Conservation (phyloP, 2,329 filamentous ascomycete genomes). For the Calonectria ilicicola region DNA sequence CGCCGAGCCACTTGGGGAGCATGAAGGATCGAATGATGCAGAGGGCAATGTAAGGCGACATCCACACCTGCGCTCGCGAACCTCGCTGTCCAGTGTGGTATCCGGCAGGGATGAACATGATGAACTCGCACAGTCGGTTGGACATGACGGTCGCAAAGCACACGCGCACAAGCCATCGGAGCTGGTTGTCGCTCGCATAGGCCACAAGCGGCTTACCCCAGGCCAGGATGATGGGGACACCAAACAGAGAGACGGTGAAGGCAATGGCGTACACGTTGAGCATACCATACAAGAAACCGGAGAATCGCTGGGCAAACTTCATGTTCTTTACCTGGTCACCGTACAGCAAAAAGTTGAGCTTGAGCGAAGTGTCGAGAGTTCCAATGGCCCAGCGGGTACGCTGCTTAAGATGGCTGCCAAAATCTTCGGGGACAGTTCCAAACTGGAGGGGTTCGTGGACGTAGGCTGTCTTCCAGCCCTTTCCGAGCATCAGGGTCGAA, state of each 20-base stretch:
- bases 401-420: constrained; percentile 67
- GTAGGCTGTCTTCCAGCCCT: constrained; percentile 59
- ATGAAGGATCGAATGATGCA: constrained; percentile 69
- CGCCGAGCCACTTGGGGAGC: constrained; percentile 70
- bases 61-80: constrained; percentile 69
- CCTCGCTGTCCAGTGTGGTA: constrained; percentile 71
- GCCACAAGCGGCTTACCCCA: constrained; percentile 69
- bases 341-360: constrained; percentile 70
- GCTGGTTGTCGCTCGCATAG: constrained; percentile 63
- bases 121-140: constrained; percentile 68
- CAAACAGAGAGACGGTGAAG: constrained; percentile 65
- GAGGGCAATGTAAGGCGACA: constrained; percentile 71
- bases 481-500: neutral
- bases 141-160: constrained; percentile 64
- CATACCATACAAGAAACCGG: constrained; percentile 59
- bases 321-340: constrained; percentile 65
- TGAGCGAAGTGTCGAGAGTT: constrained; percentile 69
- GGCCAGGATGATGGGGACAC: constrained; percentile 69
- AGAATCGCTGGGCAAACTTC: constrained; percentile 63
- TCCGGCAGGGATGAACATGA: constrained; percentile 69
- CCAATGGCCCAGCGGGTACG: constrained; percentile 67
- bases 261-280: constrained; percentile 68
- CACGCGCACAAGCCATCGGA: constrained; percentile 69
- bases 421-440: constrained; percentile 70
- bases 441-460: constrained; percentile 71